A percentile compares a stretch with the other conserved stretches of the same genome.
Evolutionary conservation across 1,139 yeast genomes (phyloP).

Genomic region (Diutina catenulata): DNA sequence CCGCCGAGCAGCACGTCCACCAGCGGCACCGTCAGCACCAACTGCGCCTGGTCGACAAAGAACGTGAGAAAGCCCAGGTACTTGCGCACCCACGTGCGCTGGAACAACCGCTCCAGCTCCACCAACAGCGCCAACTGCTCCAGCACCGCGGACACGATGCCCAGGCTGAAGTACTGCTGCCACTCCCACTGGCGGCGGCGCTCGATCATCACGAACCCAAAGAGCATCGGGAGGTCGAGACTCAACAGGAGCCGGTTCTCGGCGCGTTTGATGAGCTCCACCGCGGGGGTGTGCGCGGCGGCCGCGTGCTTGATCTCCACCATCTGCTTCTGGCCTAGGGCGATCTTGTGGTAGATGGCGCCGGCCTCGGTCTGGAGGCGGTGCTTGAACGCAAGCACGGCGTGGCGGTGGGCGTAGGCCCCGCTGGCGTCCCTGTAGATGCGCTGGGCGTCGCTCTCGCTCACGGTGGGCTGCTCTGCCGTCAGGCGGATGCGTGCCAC

Average conservation of each 20-base stretch:
- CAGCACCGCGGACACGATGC: constrained; percentile 37
- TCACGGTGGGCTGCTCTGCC: neutral
- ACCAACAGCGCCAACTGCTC: constrained; percentile 49
- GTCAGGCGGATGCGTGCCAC: too few relatives aligned
- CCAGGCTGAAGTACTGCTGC: constrained; percentile 42
- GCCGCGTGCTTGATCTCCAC: constrained; percentile 21
- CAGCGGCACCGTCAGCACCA: neutral
- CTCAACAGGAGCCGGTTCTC: constrained; percentile 43
- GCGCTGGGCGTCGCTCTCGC: neutral
- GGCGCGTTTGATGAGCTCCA: constrained; percentile 21
- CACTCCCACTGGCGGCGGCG: constrained; percentile 57
- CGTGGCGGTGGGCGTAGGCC: neutral
- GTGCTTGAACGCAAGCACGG: constrained; percentile 16
- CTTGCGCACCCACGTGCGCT: constrained; percentile 54
- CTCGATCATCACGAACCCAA: constrained; percentile 70
- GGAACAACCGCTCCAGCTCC: constrained; percentile 44
- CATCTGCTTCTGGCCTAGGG: constrained; percentile 28
- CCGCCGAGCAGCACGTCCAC: neutral
- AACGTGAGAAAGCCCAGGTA: constrained; percentile 15
- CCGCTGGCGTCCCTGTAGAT: neutral
- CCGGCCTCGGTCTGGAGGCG: constrained; percentile 17
- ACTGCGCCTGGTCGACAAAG: neutral
- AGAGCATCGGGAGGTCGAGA: constrained; percentile 67
- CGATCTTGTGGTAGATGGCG: constrained; percentile 20
- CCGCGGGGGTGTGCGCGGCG: constrained; percentile 8